phyloP scores from a whole-genome alignment of 306 rosid genomes.

The Amphicarpaea edgeworthii region DNA sequence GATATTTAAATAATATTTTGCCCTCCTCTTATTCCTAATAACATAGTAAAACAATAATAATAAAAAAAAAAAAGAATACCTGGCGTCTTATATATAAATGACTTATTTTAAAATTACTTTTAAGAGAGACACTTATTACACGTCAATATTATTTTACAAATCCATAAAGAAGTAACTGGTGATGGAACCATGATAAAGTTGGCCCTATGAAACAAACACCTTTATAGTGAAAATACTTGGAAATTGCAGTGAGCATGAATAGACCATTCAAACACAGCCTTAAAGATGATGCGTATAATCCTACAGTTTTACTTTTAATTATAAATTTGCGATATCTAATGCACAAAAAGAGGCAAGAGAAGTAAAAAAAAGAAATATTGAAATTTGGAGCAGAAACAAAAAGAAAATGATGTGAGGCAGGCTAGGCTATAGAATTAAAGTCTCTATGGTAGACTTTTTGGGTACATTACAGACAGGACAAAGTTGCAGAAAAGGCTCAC shows the following conservation, averaged over 20 bases:
- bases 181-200: neutral
- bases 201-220: neutral
- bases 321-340: neutral
- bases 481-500: slow-evolving; percentile 64
- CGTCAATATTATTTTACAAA: no score
- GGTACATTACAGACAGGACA: slow-evolving; percentile 73
- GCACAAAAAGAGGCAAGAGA: no score
- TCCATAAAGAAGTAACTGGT: neutral
- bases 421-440: slow-evolving; percentile 60
- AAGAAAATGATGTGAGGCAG: neutral
- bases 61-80: no score
- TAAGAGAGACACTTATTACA: no score
- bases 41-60: no score
- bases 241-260: neutral
- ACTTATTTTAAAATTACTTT: no score
- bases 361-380: no score
- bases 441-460: slow-evolving; percentile 72
- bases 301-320: neutral
- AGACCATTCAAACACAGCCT: neutral
- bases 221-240: neutral
- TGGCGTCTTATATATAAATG: no score
- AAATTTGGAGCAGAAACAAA: no score
- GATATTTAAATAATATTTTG: no score
- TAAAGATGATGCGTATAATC: neutral
- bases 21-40: no score